Base-by-base conservation (phyloP, 1,139 yeast genomes). In the Kazachstania sp. region DNA sequence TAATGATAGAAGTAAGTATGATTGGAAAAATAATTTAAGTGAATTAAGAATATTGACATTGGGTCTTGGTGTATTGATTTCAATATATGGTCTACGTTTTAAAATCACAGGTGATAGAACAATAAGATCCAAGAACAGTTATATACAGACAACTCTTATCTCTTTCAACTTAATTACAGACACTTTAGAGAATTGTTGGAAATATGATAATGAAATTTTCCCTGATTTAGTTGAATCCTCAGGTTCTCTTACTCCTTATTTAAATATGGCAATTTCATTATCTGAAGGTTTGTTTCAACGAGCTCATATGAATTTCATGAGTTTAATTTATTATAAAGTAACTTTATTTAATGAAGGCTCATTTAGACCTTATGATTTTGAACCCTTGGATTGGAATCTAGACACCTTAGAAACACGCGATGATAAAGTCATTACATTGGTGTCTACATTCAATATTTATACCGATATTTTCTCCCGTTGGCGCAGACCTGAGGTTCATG, bases 381-480 rank as follows among this genome's bases (percentile, higher is more conserved):
- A 28, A 20, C 15, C 8, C 16, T 29, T 9, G 32, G 49, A n/a
- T 37, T 53, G 50, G 57, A 49, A 42, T 37, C 48, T 34, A 36
- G 36, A n/a, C 31, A 51, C 11, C 18, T 46, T 18, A 43, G 49
- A 41, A 30, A 34, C n/a, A 40, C 45, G 37, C 6, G 26, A 48
- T 11, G 35, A 37, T 16, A 31, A 16, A 19, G 26, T 38, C 34
- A 20, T 49, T 44, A 12, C 49, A 46, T 4, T 50, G 4, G 16
- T 47, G 31, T 30, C 48, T 8, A 45, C 56, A 4, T 48, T 51
- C 23, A 45, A 51, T 16, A 39, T 45, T 37, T 54, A 50, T 36
- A 41, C 47, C 4, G 43, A 43, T 2, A 47, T 53, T 31, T 53
- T 49, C 38, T 53, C 53, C 18, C 39, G 37, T 13, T 49, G 55